Conservation (phyloP, 179 eudicot species). For the Silene vulgaris region DNA sequence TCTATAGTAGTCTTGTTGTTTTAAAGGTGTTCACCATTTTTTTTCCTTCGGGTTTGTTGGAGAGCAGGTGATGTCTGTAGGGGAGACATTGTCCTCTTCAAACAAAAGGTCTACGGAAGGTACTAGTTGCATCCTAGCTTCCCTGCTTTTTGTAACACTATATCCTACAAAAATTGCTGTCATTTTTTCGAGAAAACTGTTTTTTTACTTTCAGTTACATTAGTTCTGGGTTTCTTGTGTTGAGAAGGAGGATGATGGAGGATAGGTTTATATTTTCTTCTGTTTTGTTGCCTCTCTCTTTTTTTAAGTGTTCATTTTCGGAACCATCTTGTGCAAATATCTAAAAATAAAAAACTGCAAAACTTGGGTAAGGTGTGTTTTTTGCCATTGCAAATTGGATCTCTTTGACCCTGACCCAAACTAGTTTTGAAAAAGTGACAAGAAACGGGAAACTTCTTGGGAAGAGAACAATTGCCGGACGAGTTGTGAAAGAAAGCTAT, state of each 20-base stretch:
- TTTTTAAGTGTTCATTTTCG: background rate
- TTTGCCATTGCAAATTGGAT: slow-evolving; percentile 18
- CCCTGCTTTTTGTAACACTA: background rate
- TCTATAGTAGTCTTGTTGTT: slow-evolving; percentile 3
- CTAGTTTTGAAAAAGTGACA: slow-evolving; percentile 55
- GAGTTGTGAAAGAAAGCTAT: slow-evolving; percentile 78
- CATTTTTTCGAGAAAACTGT: background rate
- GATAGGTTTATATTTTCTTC: background rate
- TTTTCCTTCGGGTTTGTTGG: slow-evolving; percentile 12
- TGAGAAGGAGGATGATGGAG: background rate
- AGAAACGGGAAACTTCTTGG: slow-evolving; percentile 44
- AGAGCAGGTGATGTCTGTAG: slow-evolving; percentile 80
- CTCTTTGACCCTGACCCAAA: slow-evolving; percentile 18
- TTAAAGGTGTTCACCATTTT: slow-evolving; percentile 1
- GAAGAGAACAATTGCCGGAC: slow-evolving; percentile 67
- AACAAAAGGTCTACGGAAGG: slow-evolving; percentile 61
- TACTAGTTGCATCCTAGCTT: slow-evolving; percentile 22
- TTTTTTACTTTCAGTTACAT: background rate
- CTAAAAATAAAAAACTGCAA: background rate
- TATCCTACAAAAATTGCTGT: background rate
- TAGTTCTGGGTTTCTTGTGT: background rate
- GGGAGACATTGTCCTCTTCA: slow-evolving; percentile 78
- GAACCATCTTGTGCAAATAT: background rate
- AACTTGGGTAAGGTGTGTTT: slow-evolving; percentile 5
- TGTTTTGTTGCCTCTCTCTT: no score